Evolutionary conservation across 768 basidiomycete genomes (phyloP), one percentile per base, ranked within the genome.

Genomic region (Tricholoma sp.): DNA sequence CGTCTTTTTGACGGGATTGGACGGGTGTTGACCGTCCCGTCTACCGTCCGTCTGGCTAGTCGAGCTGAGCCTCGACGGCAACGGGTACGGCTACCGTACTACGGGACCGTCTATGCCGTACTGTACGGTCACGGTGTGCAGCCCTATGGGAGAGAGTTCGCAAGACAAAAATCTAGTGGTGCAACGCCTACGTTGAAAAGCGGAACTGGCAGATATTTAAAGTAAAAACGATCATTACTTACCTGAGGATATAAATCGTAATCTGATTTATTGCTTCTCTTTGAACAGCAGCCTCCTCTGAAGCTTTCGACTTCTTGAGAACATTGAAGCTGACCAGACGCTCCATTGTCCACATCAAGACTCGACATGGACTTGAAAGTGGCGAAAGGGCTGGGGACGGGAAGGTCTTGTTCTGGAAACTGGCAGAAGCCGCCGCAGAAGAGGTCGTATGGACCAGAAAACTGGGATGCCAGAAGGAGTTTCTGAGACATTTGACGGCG

Each of bases 301-400:
- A 53, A 37, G 59, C 58, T 17, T 60, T 62, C n/a, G 57, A 56
- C 2, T 49, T 55, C 56, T 59, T 59, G 50, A 6, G 75, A 24
- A 24, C 4, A 4, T 24, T 24, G 24, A 24, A 66, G 20, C 77
- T 73, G 34, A 78, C 68, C 12, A 72, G 74, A 13, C 59, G 49
- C 24, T 61, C 36, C 5, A 64, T 65, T 37, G 71, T 67, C 51
- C 29, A 53, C 39, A 24, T 73, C 62, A 8, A 73, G 74, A 12
- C 81, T 77, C 20, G 83, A 82, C 52, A 82, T 77, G 20, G 83
- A 53, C 52, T 79, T 76, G 59, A 85, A 83, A 42, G 62, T 70
- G 45, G 76, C 57, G 55, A 78, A 75, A 4, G 72, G 67, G 50
- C 70, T 68, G 58, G 1, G 63, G 45, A 36, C 66, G 70, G 11